Percentiles rank a stretch among this genome's conserved stretches.
phyloP scores from a whole-genome alignment of 2,329 filamentous ascomycete genomes.

The Ceratocystis cubensis region DNA sequence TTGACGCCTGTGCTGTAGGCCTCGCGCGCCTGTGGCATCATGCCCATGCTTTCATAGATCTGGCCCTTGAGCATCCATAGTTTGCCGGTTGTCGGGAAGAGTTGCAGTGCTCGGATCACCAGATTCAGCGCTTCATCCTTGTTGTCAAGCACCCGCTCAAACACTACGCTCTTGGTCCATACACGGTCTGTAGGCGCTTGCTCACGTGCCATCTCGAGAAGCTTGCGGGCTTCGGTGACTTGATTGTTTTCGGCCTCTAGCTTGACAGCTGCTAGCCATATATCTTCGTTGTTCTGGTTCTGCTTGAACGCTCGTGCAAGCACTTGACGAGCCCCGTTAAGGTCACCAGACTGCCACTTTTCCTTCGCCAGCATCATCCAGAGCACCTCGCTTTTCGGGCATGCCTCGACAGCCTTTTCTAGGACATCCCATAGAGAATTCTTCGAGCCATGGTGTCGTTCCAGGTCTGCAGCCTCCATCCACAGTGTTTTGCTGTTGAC shows the following conservation, averaged over 20 bases:
- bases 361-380: slow-evolving; percentile 96
- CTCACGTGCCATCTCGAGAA: slow-evolving; percentile 69
- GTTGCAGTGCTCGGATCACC: slow-evolving; percentile 70
- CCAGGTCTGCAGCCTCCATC: slow-evolving; percentile 80
- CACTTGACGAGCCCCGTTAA: slow-evolving; percentile 74
- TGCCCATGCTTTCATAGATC: slow-evolving; percentile 76
- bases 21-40: slow-evolving; percentile 73
- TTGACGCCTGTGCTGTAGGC: slow-evolving; percentile 82
- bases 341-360: slow-evolving; percentile 78
- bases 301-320: slow-evolving; percentile 85
- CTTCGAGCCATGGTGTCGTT: slow-evolving; percentile 75
- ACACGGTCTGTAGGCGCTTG: slow-evolving; percentile 91
- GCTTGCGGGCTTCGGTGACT: slow-evolving; percentile 65
- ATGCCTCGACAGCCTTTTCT: slow-evolving; percentile 87
- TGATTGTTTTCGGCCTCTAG: slow-evolving; percentile 84
- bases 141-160: slow-evolving; percentile 75
- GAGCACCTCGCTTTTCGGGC: slow-evolving; percentile 76
- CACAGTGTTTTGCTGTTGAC: slow-evolving; percentile 78
- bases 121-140: slow-evolving; percentile 73
- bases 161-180: slow-evolving; percentile 91
- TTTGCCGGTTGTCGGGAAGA: slow-evolving; percentile 76
- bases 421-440: slow-evolving; percentile 74
- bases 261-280: slow-evolving; percentile 93
- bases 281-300: slow-evolving; percentile 93
- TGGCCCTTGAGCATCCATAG: slow-evolving; percentile 99